Conservation (phyloP, 202 grass and related monocot species). For the Schoenoplectus tabernaemontani region DNA sequence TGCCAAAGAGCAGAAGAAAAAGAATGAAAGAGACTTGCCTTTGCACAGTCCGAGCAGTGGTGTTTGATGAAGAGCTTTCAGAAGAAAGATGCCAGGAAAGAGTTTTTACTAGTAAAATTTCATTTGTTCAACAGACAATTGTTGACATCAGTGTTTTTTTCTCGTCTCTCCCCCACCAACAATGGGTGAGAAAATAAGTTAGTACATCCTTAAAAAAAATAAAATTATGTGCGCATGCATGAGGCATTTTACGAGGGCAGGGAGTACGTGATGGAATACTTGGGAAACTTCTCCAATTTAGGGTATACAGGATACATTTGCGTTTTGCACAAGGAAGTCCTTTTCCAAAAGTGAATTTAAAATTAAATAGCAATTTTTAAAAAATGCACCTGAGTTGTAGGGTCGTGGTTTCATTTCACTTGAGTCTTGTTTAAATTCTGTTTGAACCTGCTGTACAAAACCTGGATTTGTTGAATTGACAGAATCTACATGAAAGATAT, state of each 20-base stretch:
- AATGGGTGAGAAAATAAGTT: background rate
- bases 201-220: constrained; percentile 1
- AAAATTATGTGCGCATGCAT: background rate
- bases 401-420: constrained; percentile 32
- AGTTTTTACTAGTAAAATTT: constrained; percentile 68
- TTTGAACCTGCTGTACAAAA: constrained; percentile 45
- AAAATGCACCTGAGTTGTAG: constrained; percentile 56
- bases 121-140: constrained; percentile 17
- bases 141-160: background rate
- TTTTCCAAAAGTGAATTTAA: constrained; percentile 10
- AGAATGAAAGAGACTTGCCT: constrained; percentile 28
- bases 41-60: constrained; percentile 30
- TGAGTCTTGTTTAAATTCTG: constrained; percentile 32
- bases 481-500: constrained; percentile 40
- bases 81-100: constrained; percentile 93
- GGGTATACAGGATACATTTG: background rate
- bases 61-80: constrained; percentile 48
- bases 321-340: background rate
- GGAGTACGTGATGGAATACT: background rate
- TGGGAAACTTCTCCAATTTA: background rate
- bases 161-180: background rate
- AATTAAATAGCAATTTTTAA: background rate
- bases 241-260: background rate
- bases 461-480: constrained; percentile 45
- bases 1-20: constrained; percentile 17